Evolutionary conservation across 2,329 filamentous ascomycete genomes (phyloP).

Genomic region (Arachnopeziza araneosa): DNA sequence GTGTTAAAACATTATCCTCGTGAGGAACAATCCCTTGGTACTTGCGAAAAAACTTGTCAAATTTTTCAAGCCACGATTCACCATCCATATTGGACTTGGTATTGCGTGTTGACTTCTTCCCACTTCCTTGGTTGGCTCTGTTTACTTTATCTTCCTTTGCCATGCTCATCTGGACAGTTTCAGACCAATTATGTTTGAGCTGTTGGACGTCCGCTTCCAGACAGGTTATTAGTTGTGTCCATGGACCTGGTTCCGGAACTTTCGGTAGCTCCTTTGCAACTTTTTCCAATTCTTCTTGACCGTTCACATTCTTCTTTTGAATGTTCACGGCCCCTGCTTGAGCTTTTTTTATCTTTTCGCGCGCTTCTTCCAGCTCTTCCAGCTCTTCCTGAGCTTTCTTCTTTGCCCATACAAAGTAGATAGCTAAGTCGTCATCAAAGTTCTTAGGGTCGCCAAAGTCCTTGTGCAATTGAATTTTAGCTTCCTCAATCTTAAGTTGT

Average conservation of each 20-base stretch:
- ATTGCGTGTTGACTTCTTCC: slow-evolving; percentile 2
- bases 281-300: too few species aligned
- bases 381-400: slow-evolving; percentile 7
- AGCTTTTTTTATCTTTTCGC: too few species aligned
- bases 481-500: slow-evolving; percentile 32
- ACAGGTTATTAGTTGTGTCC: not conserved
- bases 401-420: slow-evolving; percentile 4
- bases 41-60: slow-evolving; percentile 12
- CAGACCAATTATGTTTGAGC: not conserved
- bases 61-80: slow-evolving; percentile 6
- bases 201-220: not conserved
- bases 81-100: not conserved
- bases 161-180: not conserved
- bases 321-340: too few species aligned
- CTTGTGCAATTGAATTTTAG: slow-evolving; percentile 25
- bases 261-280: slow-evolving; percentile 8
- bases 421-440: slow-evolving; percentile 24
- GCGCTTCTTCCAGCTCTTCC: slow-evolving; percentile 13
- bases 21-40: slow-evolving; percentile 25
- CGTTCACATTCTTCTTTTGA: too few species aligned
- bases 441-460: slow-evolving; percentile 6
- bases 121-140: not conserved
- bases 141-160: not conserved
- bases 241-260: not conserved
- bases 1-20: slow-evolving; percentile 11